Conservation (phyloP, 371 early-diverging fungal species). For the Apophysomyces elegans region DNA sequence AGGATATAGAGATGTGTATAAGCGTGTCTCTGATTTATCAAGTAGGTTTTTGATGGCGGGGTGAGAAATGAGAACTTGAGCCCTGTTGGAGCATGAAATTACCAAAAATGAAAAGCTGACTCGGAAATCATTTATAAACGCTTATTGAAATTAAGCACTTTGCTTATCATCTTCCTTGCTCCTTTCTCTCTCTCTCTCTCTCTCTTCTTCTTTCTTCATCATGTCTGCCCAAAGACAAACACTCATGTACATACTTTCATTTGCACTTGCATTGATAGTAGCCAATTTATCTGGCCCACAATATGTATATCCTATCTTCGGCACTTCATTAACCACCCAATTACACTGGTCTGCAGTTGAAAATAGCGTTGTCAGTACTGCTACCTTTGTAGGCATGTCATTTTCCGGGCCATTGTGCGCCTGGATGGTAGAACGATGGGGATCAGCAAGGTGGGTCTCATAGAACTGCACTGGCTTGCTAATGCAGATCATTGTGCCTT, state of each 20-base stretch:
- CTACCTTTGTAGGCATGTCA: conserved; percentile 48
- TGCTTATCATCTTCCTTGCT: conserved; percentile 1
- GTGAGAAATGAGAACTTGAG: no score
- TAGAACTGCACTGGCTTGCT: no score
- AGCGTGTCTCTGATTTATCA: no score
- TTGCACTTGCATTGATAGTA: conserved; percentile 38
- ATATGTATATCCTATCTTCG: conserved; percentile 50
- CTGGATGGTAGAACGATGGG: conserved; percentile 40
- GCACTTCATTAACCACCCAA: conserved; percentile 36
- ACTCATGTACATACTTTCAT: conserved; percentile 23
- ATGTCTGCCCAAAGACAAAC: conserved; percentile 13
- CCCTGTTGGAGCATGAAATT: no score
- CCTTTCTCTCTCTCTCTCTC: conserved; percentile 1
- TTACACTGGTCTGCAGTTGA: conserved; percentile 47
- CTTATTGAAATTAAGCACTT: neutral
- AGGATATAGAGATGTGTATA: no score
- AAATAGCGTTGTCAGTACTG: conserved; percentile 52
- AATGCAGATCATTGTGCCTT: neutral
- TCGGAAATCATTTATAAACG: neutral
- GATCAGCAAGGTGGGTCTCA: conserved; percentile 27
- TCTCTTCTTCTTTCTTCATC: conserved; percentile 16
- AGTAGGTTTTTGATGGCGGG: no score
- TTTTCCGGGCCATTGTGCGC: conserved; percentile 52
- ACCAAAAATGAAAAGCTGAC: no score
- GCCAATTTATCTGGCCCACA: conserved; percentile 54